These are phyloP conservation scores for Coemansia furcata DNA, from an alignment of 192 early-diverging fungal genomes.

Conservation along the genomic window DNA sequence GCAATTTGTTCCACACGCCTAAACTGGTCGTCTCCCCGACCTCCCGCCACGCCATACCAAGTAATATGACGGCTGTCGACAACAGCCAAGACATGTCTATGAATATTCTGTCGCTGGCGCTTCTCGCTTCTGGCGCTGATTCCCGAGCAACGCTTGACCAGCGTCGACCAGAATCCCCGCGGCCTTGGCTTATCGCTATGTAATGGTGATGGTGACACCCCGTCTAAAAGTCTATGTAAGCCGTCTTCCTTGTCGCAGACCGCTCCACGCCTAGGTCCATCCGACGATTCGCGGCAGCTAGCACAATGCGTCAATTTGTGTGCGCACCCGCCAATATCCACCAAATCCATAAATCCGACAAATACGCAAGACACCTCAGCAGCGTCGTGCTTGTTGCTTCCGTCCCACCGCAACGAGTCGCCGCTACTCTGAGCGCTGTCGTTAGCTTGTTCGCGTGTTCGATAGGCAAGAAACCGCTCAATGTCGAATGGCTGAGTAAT, in stretches of 20 bases:
- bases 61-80: slow-evolving; percentile 2
- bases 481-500: slow-evolving; percentile 38
- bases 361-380: slow-evolving; percentile 6
- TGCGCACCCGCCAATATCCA: background rate
- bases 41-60: background rate
- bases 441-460: background rate
- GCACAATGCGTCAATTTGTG: slow-evolving; percentile 9
- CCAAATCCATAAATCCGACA: slow-evolving; percentile 41
- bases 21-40: background rate
- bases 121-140: background rate
- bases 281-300: slow-evolving; percentile 2
- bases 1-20: slow-evolving; percentile 1
- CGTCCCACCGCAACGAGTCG: background rate
- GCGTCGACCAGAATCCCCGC: slow-evolving; percentile 10
- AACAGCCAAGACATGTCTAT: background rate
- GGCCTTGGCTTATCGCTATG: background rate
- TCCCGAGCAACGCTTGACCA: slow-evolving; percentile 8
- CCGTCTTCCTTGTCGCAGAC: background rate
- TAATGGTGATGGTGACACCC: background rate
- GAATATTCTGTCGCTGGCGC: background rate
- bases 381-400: background rate
- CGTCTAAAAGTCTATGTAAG: background rate
- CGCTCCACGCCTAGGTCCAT: background rate
- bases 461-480: slow-evolving; percentile 33
- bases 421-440: slow-evolving; percentile 5